A percentile compares a stretch with the other conserved stretches of the same genome.
These are phyloP conservation scores for Cymbopogon flexuosus DNA, from an alignment of 202 grass and related monocot species.

Conservation along the genomic window DNA sequence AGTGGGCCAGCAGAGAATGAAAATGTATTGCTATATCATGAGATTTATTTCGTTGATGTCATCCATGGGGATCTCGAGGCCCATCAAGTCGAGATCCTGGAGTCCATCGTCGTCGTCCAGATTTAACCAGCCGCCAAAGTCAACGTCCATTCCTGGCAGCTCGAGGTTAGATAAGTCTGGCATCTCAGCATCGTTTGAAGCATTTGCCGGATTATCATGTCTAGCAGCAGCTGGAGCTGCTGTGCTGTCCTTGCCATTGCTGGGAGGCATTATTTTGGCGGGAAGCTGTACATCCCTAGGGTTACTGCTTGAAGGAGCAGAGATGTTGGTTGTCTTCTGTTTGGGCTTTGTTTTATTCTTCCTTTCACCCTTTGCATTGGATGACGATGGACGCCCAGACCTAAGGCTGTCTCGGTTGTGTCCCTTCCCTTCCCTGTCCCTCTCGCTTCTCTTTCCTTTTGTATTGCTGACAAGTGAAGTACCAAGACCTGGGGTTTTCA, in stretches of 20 bases:
- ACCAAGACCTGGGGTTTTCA: conserved; percentile 42
- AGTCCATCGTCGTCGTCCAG: conserved; percentile 65
- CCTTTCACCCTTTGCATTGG: conserved; percentile 64
- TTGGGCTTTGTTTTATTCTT: conserved; percentile 88
- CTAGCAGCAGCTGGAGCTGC: conserved; percentile 29
- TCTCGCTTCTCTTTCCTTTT: conserved; percentile 92
- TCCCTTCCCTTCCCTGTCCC: conserved; percentile 68
- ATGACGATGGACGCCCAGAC: conserved; percentile 51
- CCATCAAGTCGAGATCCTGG: conserved; percentile 68
- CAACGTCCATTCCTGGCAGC: conserved; percentile 61
- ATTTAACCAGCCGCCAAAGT: conserved; percentile 57
- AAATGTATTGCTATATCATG: conserved; percentile 46
- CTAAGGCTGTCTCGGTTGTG: conserved; percentile 49
- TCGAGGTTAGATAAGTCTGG: conserved; percentile 57
- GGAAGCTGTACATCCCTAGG: conserved; percentile 26
- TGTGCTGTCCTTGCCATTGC: conserved; percentile 35
- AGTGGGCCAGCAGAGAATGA: neutral
- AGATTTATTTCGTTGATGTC: conserved; percentile 77
- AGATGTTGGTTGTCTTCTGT: conserved; percentile 56
- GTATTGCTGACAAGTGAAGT: conserved; percentile 56
- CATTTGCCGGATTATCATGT: conserved; percentile 32
- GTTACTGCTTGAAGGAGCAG: conserved; percentile 39
- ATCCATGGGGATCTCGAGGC: conserved; percentile 84
- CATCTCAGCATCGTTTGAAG: conserved; percentile 44
- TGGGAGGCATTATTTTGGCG: conserved; percentile 21